A percentile compares a stretch with the other conserved stretches of the same genome.
These are phyloP conservation scores for Hypoxylon fragiforme DNA, from an alignment of 495 filamentous ascomycete species.

Conservation along the genomic window DNA sequence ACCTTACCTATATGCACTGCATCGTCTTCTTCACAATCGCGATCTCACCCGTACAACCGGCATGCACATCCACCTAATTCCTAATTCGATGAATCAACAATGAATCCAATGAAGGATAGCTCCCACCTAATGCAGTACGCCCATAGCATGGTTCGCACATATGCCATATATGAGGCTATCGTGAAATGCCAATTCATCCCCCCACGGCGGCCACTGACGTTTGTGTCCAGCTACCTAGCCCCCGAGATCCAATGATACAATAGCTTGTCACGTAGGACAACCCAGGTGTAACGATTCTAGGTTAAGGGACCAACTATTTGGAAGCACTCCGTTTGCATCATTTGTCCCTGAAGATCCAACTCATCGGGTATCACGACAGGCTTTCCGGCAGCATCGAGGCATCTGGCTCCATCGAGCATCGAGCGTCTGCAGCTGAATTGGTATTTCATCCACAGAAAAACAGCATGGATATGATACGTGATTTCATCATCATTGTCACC, in stretches of 20 bases:
- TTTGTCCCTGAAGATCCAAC: conserved; percentile 35
- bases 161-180: conserved; percentile 2
- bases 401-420: conserved; percentile 17
- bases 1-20: too few relatives aligned
- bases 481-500: conserved; percentile 28
- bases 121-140: conserved; percentile 14
- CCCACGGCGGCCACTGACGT: conserved; percentile 21
- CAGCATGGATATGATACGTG: conserved; percentile 22
- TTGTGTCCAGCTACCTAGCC: conserved; percentile 20
- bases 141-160: conserved; percentile 1
- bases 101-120: conserved; percentile 1
- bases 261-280: conserved; percentile 39
- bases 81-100: too few relatives aligned
- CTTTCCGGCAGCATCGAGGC: conserved; percentile 28
- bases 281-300: conserved; percentile 20
- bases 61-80: conserved; percentile 24
- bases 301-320: conserved; percentile 28
- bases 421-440: conserved; percentile 8
- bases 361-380: conserved; percentile 36
- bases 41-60: conserved; percentile 5
- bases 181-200: conserved; percentile 17
- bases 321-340: conserved; percentile 35
- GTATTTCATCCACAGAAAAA: conserved; percentile 12
- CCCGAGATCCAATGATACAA: conserved; percentile 33
- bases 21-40: conserved; percentile 4